Evolutionary conservation across 2,329 filamentous ascomycete genomes (phyloP), one percentile per base, ranked within the genome.

Genomic region (Aphanoascus verrucosus): DNA sequence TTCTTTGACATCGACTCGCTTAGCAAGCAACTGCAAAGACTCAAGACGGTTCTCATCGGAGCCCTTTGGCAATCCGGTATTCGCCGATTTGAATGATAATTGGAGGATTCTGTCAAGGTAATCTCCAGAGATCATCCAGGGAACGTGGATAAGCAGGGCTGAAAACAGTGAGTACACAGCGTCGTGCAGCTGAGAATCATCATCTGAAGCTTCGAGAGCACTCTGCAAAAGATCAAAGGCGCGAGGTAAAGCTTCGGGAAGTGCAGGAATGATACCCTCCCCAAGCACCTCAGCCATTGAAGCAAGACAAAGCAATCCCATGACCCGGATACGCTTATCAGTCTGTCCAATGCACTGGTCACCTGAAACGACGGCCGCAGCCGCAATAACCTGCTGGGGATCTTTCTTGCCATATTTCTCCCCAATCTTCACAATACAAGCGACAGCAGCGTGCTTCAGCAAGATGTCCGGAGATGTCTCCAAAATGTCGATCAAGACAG

Each of bases 341-440:
- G 77, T 69, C 65, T 86, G 84, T 37, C 85, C 86, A 47, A 97
- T 78, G 58, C 88, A 91, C 58, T 85, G 76, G 52, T 82, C 74
- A 41, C 89, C 83, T 37, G 86, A 83, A 61, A 98, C 85, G 1
- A 84, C 85, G 55, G 82, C 76, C 3, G 89, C 88, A 4, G 89
- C 85, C 3, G 80, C 79, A 23, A 85, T 77, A 43, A 95, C 85
- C 43, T 82, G 83, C 60, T 85, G 81, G 1, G 85, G 77, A 63
- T 95, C 87, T 67, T 90, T 94, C 74, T 93, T 94, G 60, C 93
- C 94, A 66, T 95, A 97, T 67, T 91, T 91, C 70, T 96, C 90
- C 1, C 87, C 81, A 58, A 98, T 94, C 68, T 88, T 87, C 70
- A 96, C 90, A 43, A 97, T 84, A 62, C 91, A 97, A 35, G 83